phyloP scores from a whole-genome alignment of 345 rosid genomes.

The Zanthoxylum bungeanum region DNA sequence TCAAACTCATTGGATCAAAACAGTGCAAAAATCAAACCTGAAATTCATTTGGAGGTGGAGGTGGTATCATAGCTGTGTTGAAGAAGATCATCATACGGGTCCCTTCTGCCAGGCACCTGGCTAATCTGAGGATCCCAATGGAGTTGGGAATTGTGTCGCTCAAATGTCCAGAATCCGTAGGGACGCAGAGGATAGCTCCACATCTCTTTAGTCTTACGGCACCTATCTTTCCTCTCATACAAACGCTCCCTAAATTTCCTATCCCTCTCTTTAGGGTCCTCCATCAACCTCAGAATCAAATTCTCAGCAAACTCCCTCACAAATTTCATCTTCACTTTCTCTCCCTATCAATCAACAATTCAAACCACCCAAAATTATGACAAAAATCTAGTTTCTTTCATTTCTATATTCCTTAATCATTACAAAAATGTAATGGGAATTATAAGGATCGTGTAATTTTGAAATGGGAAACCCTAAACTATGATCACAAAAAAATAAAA shows the following conservation, averaged over 20 bases:
- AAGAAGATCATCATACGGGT: slow-evolving; percentile 91
- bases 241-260: slow-evolving; percentile 71
- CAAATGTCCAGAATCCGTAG: slow-evolving; percentile 96
- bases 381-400: no score
- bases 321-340: slow-evolving; percentile 57
- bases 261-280: slow-evolving; percentile 94
- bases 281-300: slow-evolving; percentile 82
- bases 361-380: no score
- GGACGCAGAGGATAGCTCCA: slow-evolving; percentile 95
- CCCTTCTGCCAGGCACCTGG: slow-evolving; percentile 93
- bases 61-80: slow-evolving; percentile 32
- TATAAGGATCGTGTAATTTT: not conserved
- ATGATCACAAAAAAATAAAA: not conserved
- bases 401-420: no score
- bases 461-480: slow-evolving; percentile 11
- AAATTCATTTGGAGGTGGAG: slow-evolving; percentile 21
- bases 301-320: slow-evolving; percentile 96
- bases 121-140: slow-evolving; percentile 95
- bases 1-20: not conserved
- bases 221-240: slow-evolving; percentile 64
- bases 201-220: slow-evolving; percentile 94
- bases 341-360: not conserved
- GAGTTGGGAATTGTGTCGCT: slow-evolving; percentile 91
- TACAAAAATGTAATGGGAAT: no score
- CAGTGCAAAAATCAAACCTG: slow-evolving; percentile 17